Conservation (phyloP, 2,329 filamentous ascomycete genomes). For the Phaeosphaeriaceae sp. region DNA sequence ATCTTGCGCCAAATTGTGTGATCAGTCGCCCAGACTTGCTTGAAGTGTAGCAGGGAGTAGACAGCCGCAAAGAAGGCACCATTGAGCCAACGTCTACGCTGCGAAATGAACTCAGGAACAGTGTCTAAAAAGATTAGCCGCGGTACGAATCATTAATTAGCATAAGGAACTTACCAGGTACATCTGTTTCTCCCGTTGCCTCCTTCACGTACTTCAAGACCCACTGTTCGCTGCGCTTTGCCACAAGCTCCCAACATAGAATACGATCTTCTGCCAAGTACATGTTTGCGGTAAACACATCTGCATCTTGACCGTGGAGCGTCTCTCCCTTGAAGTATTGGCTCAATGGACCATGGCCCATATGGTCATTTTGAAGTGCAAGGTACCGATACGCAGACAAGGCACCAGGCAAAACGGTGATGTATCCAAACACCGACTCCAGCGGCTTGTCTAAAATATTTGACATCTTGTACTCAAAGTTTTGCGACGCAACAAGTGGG, state of each 20-base stretch:
- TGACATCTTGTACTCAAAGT: conserved; percentile 99
- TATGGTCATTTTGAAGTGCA: conserved; percentile 94
- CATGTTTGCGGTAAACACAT: conserved; percentile 98
- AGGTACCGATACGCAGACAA: conserved; percentile 96
- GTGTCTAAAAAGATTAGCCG: conserved; percentile 63
- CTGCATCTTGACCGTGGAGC: conserved; percentile 91
- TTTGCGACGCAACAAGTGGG: conserved; percentile 93
- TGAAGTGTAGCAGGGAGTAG: conserved; percentile 94
- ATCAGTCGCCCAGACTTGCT: conserved; percentile 90
- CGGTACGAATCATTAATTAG: background rate
- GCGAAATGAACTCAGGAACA: conserved; percentile 96
- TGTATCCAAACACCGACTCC: conserved; percentile 97
- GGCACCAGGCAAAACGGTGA: conserved; percentile 93
- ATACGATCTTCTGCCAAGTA: conserved; percentile 90
- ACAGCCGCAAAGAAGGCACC: conserved; percentile 98
- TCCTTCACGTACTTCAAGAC: conserved; percentile 97
- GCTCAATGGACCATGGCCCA: conserved; percentile 90
- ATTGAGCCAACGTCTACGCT: conserved; percentile 95
- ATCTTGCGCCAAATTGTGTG: conserved; percentile 89
- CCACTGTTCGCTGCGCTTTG: conserved; percentile 93
- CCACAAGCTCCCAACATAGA: conserved; percentile 92
- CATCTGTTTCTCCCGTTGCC: conserved; percentile 96
- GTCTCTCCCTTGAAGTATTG: conserved; percentile 99
- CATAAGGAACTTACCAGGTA: conserved; percentile 78
- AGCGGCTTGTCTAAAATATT: conserved; percentile 98